A percentile compares a stretch with the other conserved stretches of the same genome.
Conservation (phyloP, 441 rosid genomes). For the Pelargonium fulgidum region DNA sequence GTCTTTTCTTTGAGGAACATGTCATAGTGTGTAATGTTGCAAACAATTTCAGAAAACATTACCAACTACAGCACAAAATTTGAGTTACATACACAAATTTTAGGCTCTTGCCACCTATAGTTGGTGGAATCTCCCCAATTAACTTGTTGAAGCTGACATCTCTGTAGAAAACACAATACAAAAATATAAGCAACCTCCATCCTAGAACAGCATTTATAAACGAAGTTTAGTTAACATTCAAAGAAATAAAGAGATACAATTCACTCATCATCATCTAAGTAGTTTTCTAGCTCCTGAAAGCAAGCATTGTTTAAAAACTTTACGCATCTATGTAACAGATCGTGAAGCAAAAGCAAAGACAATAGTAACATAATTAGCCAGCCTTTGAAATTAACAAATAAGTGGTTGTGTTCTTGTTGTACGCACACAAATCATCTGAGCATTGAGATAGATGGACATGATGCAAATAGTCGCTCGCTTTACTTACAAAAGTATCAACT, state of each 20-base stretch:
- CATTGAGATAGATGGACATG: not conserved
- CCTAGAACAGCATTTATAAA: not conserved
- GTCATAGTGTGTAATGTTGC: not conserved
- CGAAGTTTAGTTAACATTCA: not conserved
- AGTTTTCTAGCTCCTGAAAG: too few species aligned
- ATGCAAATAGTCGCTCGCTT: not conserved
- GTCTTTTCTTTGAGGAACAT: not conserved
- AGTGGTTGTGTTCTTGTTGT: too few species aligned
- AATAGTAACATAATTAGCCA: not conserved
- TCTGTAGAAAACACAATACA: slow-evolving; percentile 22
- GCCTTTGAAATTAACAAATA: too few species aligned
- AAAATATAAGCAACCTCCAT: not conserved
- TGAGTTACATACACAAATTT: slow-evolving; percentile 24
- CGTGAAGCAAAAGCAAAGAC: too few species aligned
- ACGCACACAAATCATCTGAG: not conserved
- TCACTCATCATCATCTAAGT: too few species aligned
- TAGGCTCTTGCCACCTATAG: not conserved
- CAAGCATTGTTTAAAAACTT: too few species aligned
- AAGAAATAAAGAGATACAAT: too few species aligned
- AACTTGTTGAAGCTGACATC: slow-evolving; percentile 44
- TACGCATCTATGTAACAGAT: too few species aligned
- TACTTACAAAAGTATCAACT: slow-evolving; percentile 23
- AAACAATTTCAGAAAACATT: not conserved
- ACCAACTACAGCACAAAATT: not conserved
- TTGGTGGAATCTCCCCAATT: slow-evolving; percentile 30